Base-by-base conservation (phyloP, 2,329 filamentous ascomycete species). In the Calonectria hawksworthii region DNA sequence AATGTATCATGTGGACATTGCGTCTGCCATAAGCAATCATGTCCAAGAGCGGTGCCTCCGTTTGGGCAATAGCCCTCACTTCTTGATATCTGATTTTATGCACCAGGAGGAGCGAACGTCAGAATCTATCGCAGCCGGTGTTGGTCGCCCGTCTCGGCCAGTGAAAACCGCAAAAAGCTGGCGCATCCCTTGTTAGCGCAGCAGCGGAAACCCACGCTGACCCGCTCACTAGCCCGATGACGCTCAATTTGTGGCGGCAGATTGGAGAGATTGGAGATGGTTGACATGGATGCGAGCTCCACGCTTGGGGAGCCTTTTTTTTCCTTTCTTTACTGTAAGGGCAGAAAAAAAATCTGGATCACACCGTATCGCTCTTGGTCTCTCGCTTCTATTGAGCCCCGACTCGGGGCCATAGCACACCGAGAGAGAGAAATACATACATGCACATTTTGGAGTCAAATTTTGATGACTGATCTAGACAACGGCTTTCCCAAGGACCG, bases 191-290 rank as follows among this genome's bases (percentile, higher is more conserved):
- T 61, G 56, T 28, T 73, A 73, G 71, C 66, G 71, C 50, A 28
- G 32, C 44, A 28, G 61, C 65, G 54, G 64, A 68, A 73, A 69
- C 71, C 71, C 71, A 73, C 71, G 66, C 59, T 61, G 71, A 69
- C 71, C 71, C 69, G 68, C 68, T 52, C 75, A 70, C 70, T 74
- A 76, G 74, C 54, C 66, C 76, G 61, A 78, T 80, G 78, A 79
- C 73, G 74, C 78, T 75, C 78, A 78, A 74, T 61, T 73, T 51
- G 70, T 63, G 64, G 38, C 51, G 68, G 54, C 30, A 63, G 56
- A 41, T 61, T 61, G 16, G 56, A 68, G 41, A 74, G 74, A 79
- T 78, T 72, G 76, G 54, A 77, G 63, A 73, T 65, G 72, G 68
- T 44, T 41, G 66, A 67, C 72, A 74, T 74, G 72, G 72, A 70